Conservation (phyloP, 2,329 filamentous ascomycete species). For the Rhynchosporium graminicola region DNA sequence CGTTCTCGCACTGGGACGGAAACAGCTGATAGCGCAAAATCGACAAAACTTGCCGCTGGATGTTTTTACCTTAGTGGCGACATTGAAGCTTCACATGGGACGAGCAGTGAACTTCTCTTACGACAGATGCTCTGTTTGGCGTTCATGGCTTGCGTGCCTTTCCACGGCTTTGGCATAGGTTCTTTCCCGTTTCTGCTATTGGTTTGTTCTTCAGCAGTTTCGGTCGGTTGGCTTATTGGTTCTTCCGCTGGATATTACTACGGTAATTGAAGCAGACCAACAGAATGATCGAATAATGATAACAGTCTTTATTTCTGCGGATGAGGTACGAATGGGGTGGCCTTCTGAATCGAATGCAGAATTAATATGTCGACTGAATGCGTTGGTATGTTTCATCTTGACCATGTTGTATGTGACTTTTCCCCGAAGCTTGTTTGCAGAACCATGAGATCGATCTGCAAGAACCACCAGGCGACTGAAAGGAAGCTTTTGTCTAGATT, state of each 20-base stretch:
- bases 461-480: neutral
- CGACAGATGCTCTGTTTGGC: constrained; percentile 34
- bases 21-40: constrained; percentile 20
- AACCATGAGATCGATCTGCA: neutral
- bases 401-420: neutral
- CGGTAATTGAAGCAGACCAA: constrained; percentile 12
- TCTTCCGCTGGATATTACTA: constrained; percentile 15
- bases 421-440: neutral
- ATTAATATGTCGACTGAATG: neutral
- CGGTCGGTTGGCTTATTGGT: neutral
- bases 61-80: constrained; percentile 25
- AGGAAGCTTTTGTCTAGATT: neutral
- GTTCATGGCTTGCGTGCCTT: constrained; percentile 27
- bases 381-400: neutral
- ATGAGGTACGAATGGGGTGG: neutral
- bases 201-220: constrained; percentile 5
- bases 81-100: constrained; percentile 33
- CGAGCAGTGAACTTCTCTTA: constrained; percentile 37
- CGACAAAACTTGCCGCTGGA: constrained; percentile 26
- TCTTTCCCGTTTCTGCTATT: constrained; percentile 17
- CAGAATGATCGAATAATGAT: constrained; percentile 5
- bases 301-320: constrained; percentile 13
- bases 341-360: constrained; percentile 11
- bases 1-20: constrained; percentile 32
- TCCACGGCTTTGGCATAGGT: constrained; percentile 29